Evolutionary conservation across 345 rosid genomes (phyloP).

Genomic region (Kandelia obovata): DNA sequence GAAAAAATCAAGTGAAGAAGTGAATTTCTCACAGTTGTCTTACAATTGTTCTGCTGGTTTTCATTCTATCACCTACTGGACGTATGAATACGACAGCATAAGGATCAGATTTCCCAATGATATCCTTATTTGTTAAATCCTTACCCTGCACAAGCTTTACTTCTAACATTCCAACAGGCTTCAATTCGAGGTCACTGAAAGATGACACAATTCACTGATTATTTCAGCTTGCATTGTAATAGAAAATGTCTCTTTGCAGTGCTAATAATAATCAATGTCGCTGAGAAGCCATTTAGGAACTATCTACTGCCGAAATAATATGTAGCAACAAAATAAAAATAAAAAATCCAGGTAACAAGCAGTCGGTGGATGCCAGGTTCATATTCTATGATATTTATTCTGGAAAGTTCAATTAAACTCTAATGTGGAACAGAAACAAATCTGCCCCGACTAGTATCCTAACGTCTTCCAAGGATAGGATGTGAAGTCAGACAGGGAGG

Average conservation of each 20-base stretch:
- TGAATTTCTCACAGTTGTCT: slow-evolving; percentile 10
- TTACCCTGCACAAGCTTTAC: slow-evolving; percentile 93
- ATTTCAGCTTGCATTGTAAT: background rate
- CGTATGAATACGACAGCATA: slow-evolving; percentile 70
- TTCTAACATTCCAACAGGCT: slow-evolving; percentile 82
- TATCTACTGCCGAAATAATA: background rate
- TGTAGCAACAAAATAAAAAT: background rate
- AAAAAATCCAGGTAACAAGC: background rate
- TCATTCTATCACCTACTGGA: slow-evolving; percentile 62
- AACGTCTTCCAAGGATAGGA: too few species aligned
- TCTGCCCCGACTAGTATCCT: too few species aligned
- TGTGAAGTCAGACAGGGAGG: too few species aligned
- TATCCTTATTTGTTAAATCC: slow-evolving; percentile 75
- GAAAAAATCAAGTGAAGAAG: background rate
- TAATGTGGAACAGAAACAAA: background rate
- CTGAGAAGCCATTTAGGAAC: background rate
- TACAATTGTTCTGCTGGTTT: slow-evolving; percentile 79
- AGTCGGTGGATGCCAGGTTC: background rate
- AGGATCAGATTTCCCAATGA: slow-evolving; percentile 93
- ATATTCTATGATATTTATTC: background rate
- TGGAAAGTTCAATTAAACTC: background rate
- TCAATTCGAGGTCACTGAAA: slow-evolving; percentile 68
- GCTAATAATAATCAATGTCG: background rate
- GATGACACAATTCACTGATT: background rate
- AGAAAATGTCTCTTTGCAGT: background rate